Base-by-base conservation (phyloP, 345 rosid species). In the Luvunga scandens region DNA sequence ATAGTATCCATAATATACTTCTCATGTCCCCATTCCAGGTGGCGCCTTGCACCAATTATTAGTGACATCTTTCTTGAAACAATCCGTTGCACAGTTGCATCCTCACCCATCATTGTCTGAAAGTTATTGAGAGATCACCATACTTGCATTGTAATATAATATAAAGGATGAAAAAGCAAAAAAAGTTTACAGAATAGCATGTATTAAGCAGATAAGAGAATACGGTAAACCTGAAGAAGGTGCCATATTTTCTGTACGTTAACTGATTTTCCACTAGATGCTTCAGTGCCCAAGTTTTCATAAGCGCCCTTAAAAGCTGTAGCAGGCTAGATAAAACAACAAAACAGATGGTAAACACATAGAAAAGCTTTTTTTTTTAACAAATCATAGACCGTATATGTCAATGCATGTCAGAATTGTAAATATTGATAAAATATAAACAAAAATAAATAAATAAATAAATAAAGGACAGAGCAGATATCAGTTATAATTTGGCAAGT, bases 191-290 rank as follows among this genome's bases (percentile, higher is more conserved):
- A 67, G 31, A 33, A 38, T 50, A 73, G 42, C 25, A 66, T 53
- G 75, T 0, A 48, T 48, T 45, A 45, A 75, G 65, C 62, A 80
- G 34, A 42, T 16, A 59, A 57, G 9, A 60, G 66, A 31, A 60
- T 77, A 65, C 28, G 69, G 13, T 53, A 53, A 81, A 91, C 99
- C 98, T 90, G 91, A 82, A 94, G 85, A 84, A 97, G 98, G 85
- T 93, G 95, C 99, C 99, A 97, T 81, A 97, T 92, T 85, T 97
- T 97, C 87, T 91, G 98, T 90, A 94, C 83, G 84, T 78, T 91
- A 82, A 94, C 97, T 79, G 98, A 97, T 83, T 94, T 97, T 63
- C 97, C 95, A 78, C 90, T 88, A 78, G 98, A 89, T 69, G 88
- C 80, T 81, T 86, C 97, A 78, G 80, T 77, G 73, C 92, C 88